phyloP scores from a whole-genome alignment of 2,329 filamentous ascomycete species.

The Calonectria hawksworthii region DNA sequence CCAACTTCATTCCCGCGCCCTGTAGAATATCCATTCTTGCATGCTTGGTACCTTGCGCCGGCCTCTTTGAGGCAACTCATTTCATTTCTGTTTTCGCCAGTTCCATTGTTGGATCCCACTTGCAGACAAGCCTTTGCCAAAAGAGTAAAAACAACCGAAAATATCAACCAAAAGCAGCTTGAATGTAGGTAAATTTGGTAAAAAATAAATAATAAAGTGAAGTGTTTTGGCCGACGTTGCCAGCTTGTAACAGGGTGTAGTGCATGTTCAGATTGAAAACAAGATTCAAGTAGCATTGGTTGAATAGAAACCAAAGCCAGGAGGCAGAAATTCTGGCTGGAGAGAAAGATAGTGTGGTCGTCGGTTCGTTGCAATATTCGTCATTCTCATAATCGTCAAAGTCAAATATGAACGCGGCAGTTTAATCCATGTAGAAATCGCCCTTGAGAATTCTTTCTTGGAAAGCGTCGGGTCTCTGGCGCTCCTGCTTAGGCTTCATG shows the following conservation, averaged over 20 bases:
- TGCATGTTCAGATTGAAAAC: constrained; percentile 29
- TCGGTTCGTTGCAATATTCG: constrained; percentile 33
- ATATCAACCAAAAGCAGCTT: neutral
- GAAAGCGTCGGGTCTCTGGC: constrained; percentile 89
- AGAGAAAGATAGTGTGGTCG: constrained; percentile 29
- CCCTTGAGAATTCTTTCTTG: constrained; percentile 98
- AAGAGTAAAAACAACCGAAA: constrained; percentile 28
- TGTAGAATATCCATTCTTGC: constrained; percentile 25
- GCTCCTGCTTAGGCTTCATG: constrained; percentile 55
- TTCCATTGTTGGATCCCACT: constrained; percentile 13
- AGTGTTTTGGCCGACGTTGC: constrained; percentile 33
- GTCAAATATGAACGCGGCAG: constrained; percentile 11
- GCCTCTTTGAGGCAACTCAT: constrained; percentile 24
- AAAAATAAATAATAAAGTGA: constrained; percentile 30
- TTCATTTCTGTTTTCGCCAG: constrained; percentile 37
- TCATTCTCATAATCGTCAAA: constrained; percentile 39
- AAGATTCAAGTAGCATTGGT: constrained; percentile 26
- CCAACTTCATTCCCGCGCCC: constrained; percentile 16
- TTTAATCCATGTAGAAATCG: constrained; percentile 97
- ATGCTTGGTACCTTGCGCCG: constrained; percentile 32
- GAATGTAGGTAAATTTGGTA: neutral
- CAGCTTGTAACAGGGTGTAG: constrained; percentile 19
- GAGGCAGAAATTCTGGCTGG: constrained; percentile 31
- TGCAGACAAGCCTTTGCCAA: constrained; percentile 28
- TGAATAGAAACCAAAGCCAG: constrained; percentile 18